Conservation (phyloP, 768 basidiomycete species). For the Lactarius sanguifluus region DNA sequence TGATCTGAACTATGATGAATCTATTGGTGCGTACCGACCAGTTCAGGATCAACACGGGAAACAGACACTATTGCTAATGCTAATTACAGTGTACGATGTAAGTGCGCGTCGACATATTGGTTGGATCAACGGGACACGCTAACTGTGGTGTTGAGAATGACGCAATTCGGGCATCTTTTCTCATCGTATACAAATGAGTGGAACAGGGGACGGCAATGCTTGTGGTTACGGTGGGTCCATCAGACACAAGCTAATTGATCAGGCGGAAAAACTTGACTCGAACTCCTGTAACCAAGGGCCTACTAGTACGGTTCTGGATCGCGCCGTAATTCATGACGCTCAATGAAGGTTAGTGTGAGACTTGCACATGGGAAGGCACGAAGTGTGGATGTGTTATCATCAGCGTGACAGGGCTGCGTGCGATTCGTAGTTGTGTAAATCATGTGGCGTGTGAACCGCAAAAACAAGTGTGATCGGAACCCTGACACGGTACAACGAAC, state of each 20-base stretch:
- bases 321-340: no score
- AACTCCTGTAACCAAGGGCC: no score
- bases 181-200: constrained; percentile 27
- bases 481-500: no score
- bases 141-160: constrained; percentile 28
- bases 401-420: no score
- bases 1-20: constrained; percentile 34
- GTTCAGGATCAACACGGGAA: no score
- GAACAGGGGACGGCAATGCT: not conserved
- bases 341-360: no score
- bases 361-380: no score
- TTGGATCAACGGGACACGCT: constrained; percentile 1
- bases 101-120: constrained; percentile 6
- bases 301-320: no score
- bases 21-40: constrained; percentile 30
- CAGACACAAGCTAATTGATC: not conserved
- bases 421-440: no score
- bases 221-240: not conserved
- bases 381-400: no score
- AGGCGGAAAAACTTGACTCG: not conserved
- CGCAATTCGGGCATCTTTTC: constrained; percentile 32
- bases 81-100: constrained; percentile 30
- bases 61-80: not conserved
- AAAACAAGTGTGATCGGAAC: no score
- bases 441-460: no score